A percentile compares a stretch with the other conserved stretches of the same genome.
Evolutionary conservation across 768 basidiomycete species (phyloP).

Genomic region (Chalciporus piperatus): DNA sequence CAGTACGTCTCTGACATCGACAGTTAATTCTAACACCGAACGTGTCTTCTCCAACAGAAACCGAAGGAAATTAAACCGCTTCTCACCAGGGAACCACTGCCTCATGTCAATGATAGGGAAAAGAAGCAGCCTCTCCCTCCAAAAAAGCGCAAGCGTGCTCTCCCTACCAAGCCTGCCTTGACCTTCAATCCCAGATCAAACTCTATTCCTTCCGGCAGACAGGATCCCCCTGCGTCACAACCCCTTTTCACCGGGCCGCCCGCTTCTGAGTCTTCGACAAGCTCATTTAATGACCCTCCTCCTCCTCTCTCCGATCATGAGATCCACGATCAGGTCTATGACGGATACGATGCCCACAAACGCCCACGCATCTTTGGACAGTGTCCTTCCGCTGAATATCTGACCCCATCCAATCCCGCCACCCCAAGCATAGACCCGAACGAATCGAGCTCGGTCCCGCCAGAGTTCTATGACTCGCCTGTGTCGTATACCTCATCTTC

Average conservation of each 20-base stretch:
- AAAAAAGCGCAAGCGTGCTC: slow-evolving; percentile 24
- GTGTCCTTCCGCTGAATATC: slow-evolving; percentile 3
- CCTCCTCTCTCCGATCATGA: slow-evolving; percentile 9
- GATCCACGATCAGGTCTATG: slow-evolving; percentile 2
- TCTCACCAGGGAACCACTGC: slow-evolving; percentile 22
- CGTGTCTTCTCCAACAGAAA: slow-evolving; percentile 18
- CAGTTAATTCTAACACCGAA: slow-evolving; percentile 10
- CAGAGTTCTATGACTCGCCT: slow-evolving; percentile 22
- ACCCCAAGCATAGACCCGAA: slow-evolving; percentile 14
- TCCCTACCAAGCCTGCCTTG: slow-evolving; percentile 19
- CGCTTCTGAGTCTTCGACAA: slow-evolving; percentile 8
- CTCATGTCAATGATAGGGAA: slow-evolving; percentile 18
- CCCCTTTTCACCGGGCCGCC: slow-evolving; percentile 7
- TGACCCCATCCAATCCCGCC: slow-evolving; percentile 8
- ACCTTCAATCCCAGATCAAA: slow-evolving; percentile 19
- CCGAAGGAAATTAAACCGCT: slow-evolving; percentile 19
- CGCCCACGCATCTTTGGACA: slow-evolving; percentile 16
- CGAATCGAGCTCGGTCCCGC: slow-evolving; percentile 9
- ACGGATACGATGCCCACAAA: slow-evolving; percentile 13
- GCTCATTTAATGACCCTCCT: slow-evolving; percentile 10
- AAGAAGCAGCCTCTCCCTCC: slow-evolving; percentile 12
- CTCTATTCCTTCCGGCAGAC: slow-evolving; percentile 24
- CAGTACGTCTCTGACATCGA: slow-evolving; percentile 19
- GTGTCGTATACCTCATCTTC: slow-evolving; percentile 20
- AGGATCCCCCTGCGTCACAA: slow-evolving; percentile 11